Percentiles rank a stretch among this genome's conserved stretches.
phyloP scores from a whole-genome alignment of 208 protist species.

The Borovskyia barvae region DNA sequence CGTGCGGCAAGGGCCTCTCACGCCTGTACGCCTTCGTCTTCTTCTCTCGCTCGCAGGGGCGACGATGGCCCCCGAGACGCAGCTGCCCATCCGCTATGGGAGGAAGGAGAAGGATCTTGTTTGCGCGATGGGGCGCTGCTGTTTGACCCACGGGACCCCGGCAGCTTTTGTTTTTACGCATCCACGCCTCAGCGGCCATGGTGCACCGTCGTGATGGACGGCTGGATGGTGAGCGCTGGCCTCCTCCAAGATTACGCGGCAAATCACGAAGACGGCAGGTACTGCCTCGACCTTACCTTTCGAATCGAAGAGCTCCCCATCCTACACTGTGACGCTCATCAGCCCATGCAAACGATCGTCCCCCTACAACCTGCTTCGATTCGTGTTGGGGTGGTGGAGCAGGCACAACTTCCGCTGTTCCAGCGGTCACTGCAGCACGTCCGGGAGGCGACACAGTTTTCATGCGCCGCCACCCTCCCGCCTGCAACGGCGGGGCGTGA shows the following conservation, averaged over 20 bases:
- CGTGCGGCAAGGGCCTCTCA: not conserved
- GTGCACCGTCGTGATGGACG: conserved; percentile 16
- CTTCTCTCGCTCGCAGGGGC: not conserved
- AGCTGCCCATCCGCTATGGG: not conserved
- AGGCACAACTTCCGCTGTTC: not conserved
- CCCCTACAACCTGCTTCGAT: conserved; percentile 2
- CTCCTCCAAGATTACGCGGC: not conserved
- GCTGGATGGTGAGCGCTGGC: not conserved
- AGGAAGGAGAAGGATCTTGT: conserved; percentile 11
- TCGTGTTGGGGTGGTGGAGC: conserved; percentile 11
- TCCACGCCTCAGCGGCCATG: conserved; percentile 7
- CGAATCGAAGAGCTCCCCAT: conserved; percentile 19
- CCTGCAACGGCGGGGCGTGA: no score
- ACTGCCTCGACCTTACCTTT: conserved; percentile 24
- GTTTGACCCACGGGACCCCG: conserved; percentile 11
- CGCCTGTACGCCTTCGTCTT: not conserved
- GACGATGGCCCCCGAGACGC: not conserved
- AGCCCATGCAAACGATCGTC: not conserved
- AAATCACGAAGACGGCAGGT: no score
- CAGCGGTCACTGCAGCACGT: conserved; percentile 6
- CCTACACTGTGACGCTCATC: conserved; percentile 1
- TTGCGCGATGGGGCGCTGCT: conserved; percentile 5
- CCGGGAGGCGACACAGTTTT: no score
- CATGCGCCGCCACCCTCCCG: no score
- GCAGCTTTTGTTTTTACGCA: conserved; percentile 17